phyloP scores from a whole-genome alignment of 192 early-diverging fungal genomes.

The Obelidium mucronatum region DNA sequence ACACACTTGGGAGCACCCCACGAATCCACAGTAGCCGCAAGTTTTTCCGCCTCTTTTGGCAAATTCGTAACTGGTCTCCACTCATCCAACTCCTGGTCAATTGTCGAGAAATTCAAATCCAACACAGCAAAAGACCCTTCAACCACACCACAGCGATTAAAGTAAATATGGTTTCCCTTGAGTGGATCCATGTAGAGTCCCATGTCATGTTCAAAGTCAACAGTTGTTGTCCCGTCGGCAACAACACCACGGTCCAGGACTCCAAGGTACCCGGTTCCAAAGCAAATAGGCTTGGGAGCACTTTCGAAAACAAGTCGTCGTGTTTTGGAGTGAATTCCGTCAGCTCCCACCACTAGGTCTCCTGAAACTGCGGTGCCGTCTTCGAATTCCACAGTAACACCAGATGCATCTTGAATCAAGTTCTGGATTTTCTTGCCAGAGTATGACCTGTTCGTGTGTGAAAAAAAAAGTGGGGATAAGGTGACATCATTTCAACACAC shows the following conservation, averaged over 20 bases:
- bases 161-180: background rate
- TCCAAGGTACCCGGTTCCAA: slow-evolving; percentile 1
- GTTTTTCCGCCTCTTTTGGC: background rate
- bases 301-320: slow-evolving; percentile 38
- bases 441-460: background rate
- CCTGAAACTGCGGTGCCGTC: slow-evolving; percentile 14
- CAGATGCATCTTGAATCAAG: background rate
- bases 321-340: slow-evolving; percentile 24
- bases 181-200: background rate
- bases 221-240: no score
- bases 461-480: no score
- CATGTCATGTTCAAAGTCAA: background rate
- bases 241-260: background rate
- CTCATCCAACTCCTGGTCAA: no score
- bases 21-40: background rate
- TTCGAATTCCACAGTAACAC: slow-evolving; percentile 21
- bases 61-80: background rate
- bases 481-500: no score
- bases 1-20: background rate
- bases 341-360: slow-evolving; percentile 29
- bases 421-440: background rate
- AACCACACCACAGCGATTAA: background rate
- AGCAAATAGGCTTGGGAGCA: slow-evolving; percentile 9
- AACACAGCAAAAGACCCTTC: background rate
- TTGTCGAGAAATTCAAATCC: background rate